These are phyloP conservation scores for Neocallimastix lanati DNA, from an alignment of 192 early-diverging fungal genomes.

Conservation along the genomic window DNA sequence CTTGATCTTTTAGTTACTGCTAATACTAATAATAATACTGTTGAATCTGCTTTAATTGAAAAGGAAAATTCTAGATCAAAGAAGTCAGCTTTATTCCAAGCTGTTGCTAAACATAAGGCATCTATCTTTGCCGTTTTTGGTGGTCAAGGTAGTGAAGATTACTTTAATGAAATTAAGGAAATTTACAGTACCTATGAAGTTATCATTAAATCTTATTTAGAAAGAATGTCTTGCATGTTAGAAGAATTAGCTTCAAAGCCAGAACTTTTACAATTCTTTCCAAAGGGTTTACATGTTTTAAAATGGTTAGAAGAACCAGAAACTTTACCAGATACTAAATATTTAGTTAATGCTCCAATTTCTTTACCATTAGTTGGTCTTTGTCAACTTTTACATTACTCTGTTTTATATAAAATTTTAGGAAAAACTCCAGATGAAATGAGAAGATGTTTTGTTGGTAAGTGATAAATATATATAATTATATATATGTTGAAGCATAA, in stretches of 20 bases:
- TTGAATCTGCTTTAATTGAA: not conserved
- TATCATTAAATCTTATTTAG: constrained; percentile 53
- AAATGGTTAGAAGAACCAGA: constrained; percentile 64
- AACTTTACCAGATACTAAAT: constrained; percentile 57
- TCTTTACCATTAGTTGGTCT: constrained; percentile 77
- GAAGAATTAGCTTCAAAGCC: constrained; percentile 39
- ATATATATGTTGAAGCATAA: too few relatives aligned
- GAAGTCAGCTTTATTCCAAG: constrained; percentile 1
- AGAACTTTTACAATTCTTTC: constrained; percentile 44
- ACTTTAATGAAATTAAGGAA: constrained; percentile 75
- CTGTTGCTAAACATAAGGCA: not conserved
- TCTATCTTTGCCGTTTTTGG: constrained; percentile 74
- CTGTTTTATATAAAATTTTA: constrained; percentile 52
- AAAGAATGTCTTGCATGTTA: constrained; percentile 38
- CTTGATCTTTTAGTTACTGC: not conserved
- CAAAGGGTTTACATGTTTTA: constrained; percentile 69
- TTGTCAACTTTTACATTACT: constrained; percentile 76
- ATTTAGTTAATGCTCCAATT: constrained; percentile 58
- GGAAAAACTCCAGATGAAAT: constrained; percentile 26
- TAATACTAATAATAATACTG: not conserved
- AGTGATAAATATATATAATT: not conserved
- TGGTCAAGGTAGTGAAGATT: constrained; percentile 88
- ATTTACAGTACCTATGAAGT: constrained; percentile 64
- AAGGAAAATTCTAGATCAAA: not conserved
- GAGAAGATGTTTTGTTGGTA: constrained; percentile 20